Conservation (phyloP, 75 land plant genomes). For the Selaginella tamariscina region DNA sequence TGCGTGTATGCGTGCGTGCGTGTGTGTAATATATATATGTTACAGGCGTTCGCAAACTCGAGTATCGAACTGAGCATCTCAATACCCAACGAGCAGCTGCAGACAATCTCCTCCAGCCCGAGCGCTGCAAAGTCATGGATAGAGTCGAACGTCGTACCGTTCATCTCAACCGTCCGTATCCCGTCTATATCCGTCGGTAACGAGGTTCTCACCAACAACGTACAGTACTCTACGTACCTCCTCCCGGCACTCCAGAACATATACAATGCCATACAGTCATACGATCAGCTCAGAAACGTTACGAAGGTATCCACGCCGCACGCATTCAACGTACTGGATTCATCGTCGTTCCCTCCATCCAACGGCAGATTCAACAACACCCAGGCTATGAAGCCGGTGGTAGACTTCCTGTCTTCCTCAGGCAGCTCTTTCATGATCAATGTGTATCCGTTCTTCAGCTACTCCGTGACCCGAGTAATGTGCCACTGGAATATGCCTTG, state of each 20-base stretch:
- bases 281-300: slow-evolving; percentile 11
- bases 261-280: not conserved
- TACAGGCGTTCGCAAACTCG: slow-evolving; percentile 71
- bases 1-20: too few species aligned
- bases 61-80: slow-evolving; percentile 56
- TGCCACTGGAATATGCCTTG: slow-evolving; percentile 2
- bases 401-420: slow-evolving; percentile 5
- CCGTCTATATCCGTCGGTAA: slow-evolving; percentile 30
- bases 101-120: slow-evolving; percentile 48
- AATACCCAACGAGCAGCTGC: slow-evolving; percentile 55
- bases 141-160: slow-evolving; percentile 46
- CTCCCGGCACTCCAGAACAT: slow-evolving; percentile 5
- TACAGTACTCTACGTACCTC: not conserved
- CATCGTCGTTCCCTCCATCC: slow-evolving; percentile 70
- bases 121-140: slow-evolving; percentile 59
- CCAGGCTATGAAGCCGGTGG: not conserved
- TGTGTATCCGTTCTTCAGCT: slow-evolving; percentile 13
- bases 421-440: not conserved
- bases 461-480: not conserved
- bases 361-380: slow-evolving; percentile 35
- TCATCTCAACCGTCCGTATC: slow-evolving; percentile 49
- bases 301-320: slow-evolving; percentile 42
- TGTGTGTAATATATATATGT: slow-evolving; percentile 21
- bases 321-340: slow-evolving; percentile 42
- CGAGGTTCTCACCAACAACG: slow-evolving; percentile 2